phyloP scores from a whole-genome alignment of 345 rosid genomes.

The Citrus australasica region DNA sequence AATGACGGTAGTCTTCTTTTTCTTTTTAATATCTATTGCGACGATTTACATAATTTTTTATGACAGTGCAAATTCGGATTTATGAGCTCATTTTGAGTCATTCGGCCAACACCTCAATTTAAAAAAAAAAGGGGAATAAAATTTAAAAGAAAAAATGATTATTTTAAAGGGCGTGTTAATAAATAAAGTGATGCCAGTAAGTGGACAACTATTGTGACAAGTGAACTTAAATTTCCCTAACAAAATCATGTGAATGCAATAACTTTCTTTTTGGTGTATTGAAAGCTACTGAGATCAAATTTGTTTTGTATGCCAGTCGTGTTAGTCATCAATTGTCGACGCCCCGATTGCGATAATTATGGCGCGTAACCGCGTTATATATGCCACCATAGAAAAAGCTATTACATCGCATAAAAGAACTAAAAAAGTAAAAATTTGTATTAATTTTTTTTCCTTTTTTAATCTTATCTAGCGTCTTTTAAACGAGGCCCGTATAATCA shows the following conservation, averaged over 20 bases:
- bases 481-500: not conserved
- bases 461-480: not conserved
- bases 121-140: not conserved
- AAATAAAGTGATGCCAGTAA: not conserved
- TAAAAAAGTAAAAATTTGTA: too few species aligned
- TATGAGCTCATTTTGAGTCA: too few species aligned
- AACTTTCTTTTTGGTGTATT: not conserved
- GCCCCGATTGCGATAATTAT: not conserved
- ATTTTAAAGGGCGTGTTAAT: not conserved
- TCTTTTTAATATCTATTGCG: not conserved
- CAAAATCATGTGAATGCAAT: constrained; percentile 15
- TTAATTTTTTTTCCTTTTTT: not conserved
- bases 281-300: not conserved
- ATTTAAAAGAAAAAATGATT: not conserved
- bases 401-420: not conserved
- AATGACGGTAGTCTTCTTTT: not conserved
- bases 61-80: too few species aligned
- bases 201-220: not conserved
- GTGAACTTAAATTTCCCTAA: not conserved
- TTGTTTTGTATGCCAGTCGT: not conserved
- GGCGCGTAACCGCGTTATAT: not conserved
- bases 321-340: not conserved
- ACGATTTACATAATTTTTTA: too few species aligned
- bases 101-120: too few species aligned
- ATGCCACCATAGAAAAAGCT: not conserved